A percentile compares a stretch with the other conserved stretches of the same genome.
These are phyloP conservation scores for Saccharomycopsis amapae DNA, from an alignment of 805 yeast species.

Conservation along the genomic window DNA sequence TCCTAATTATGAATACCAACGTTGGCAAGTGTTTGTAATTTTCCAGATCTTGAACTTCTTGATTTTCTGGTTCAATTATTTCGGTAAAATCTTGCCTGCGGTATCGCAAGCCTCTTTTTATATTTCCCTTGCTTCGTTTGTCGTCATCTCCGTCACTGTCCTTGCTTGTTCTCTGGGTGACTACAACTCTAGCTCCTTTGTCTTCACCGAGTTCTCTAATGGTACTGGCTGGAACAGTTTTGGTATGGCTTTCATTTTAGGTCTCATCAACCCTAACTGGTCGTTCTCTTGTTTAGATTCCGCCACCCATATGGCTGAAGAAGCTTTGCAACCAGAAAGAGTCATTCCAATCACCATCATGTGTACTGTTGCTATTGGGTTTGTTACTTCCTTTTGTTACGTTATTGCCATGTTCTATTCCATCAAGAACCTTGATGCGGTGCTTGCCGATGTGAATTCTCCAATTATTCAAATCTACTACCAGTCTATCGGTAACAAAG, in stretches of 20 bases:
- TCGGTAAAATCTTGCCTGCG: slow-evolving; percentile 45
- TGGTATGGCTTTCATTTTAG: slow-evolving; percentile 60
- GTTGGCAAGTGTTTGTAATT: slow-evolving; percentile 51
- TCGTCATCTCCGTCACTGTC: slow-evolving; percentile 45
- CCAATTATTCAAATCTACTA: slow-evolving; percentile 59
- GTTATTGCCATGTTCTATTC: slow-evolving; percentile 53
- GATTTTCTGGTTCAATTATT: slow-evolving; percentile 41
- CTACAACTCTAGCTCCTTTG: slow-evolving; percentile 44
- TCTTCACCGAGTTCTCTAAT: slow-evolving; percentile 47
- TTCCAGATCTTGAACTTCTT: slow-evolving; percentile 40
- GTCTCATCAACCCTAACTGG: slow-evolving; percentile 66
- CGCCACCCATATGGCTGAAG: slow-evolving; percentile 70
- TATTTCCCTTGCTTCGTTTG: slow-evolving; percentile 45
- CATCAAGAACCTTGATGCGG: slow-evolving; percentile 44
- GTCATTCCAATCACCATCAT: slow-evolving; percentile 56
- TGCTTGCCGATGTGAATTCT: slow-evolving; percentile 32
- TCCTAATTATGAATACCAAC: slow-evolving; percentile 31
- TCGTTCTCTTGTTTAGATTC: slow-evolving; percentile 62
- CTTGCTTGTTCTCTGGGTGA: slow-evolving; percentile 46
- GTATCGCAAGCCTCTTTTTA: slow-evolving; percentile 45
- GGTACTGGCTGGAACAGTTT: slow-evolving; percentile 54
- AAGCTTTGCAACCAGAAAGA: slow-evolving; percentile 48
- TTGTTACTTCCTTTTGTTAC: slow-evolving; percentile 49
- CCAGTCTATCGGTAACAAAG: slow-evolving; percentile 46
- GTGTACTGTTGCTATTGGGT: slow-evolving; percentile 59